Evolutionary conservation across 2,329 filamentous ascomycete genomes (phyloP), one percentile per base, ranked within the genome.

Genomic region (Pseudocercospora eumusae): DNA sequence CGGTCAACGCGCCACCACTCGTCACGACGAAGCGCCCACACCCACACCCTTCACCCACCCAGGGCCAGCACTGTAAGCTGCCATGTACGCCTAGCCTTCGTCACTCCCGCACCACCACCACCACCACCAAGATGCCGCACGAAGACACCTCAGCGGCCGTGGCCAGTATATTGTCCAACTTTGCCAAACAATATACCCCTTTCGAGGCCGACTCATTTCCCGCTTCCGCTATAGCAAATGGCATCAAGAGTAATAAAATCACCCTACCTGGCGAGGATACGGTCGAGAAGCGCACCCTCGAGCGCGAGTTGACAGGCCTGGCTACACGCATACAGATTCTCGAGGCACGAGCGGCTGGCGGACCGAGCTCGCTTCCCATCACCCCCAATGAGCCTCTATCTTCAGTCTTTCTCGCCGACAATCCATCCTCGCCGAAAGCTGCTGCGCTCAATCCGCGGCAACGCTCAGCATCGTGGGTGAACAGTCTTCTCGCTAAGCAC

Each of bases 241-340:
- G 82, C 68, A 73, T 76, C 57, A 80, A 81, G 66, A 71, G 76
- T 33, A 78, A 79, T 65, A 80, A 84, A 68, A 82, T 93, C 73
- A 84, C 83, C 65, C 83, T 98, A 23, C 93, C 93, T 13, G 95
- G 95, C 62, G 83, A 86, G 61, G 84, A 92, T 62, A 89, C 85
- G 49, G 78, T 86, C 36, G 89, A 89, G 68, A 98, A 98, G 79
- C 83, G 85, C 68, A 84, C 84, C 31, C 85, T 98, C 64, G 92
- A 98, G 79, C 83, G 84, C 63, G 93, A 98, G 79, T 84, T 99
- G 61, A 85, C 88, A 56, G 88, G 90, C 60, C 84, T 98, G 66
- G 85, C 88, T 63, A 80, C 87, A 64, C 84, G 95, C 68, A 86
- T 98, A 69, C 89, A 92, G 67, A 86, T 88, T 67, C 86, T 98